Percentiles rank a stretch among this genome's conserved stretches.
Evolutionary conservation across 148 eudicot genomes (phyloP).

Genomic region (Cornus controversa): DNA sequence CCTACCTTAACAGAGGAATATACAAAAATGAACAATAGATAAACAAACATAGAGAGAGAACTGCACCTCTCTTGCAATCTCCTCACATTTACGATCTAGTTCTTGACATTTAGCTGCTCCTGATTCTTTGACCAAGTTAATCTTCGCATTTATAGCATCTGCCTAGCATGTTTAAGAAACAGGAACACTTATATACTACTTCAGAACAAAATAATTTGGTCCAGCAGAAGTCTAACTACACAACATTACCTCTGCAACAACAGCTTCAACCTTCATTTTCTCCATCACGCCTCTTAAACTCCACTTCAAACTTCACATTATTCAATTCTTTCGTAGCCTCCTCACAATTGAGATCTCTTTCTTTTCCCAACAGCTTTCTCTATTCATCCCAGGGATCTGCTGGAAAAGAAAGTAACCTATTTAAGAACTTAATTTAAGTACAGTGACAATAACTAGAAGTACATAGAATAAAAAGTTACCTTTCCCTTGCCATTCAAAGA

Average conservation of each 20-base stretch:
- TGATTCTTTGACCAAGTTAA: slow-evolving; percentile 43
- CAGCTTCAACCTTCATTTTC: slow-evolving; percentile 56
- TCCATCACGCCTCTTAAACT: slow-evolving; percentile 48
- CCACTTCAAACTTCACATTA: slow-evolving; percentile 64
- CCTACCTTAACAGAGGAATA: not conserved
- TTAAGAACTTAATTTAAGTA: slow-evolving; percentile 4
- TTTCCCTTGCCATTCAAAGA: slow-evolving; percentile 72
- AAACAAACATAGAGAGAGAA: not conserved
- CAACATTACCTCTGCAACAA: slow-evolving; percentile 53
- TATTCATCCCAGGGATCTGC: slow-evolving; percentile 63
- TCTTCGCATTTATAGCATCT: slow-evolving; percentile 41
- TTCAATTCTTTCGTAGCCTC: slow-evolving; percentile 55
- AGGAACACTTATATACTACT: not conserved
- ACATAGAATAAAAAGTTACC: slow-evolving; percentile 36
- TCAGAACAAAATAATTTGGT: not conserved
- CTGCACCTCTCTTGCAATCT: slow-evolving; percentile 57
- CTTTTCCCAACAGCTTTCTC: slow-evolving; percentile 60
- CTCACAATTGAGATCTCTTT: slow-evolving; percentile 47
- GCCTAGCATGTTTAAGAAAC: slow-evolving; percentile 34
- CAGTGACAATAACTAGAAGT: slow-evolving; percentile 4
- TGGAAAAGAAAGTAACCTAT: slow-evolving; percentile 23
- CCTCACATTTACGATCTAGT: slow-evolving; percentile 54
- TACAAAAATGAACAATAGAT: not conserved
- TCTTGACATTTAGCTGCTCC: slow-evolving; percentile 55
- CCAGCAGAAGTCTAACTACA: not conserved